phyloP scores from a whole-genome alignment of 441 rosid genomes.

The Euphorbia neoarborescens region DNA sequence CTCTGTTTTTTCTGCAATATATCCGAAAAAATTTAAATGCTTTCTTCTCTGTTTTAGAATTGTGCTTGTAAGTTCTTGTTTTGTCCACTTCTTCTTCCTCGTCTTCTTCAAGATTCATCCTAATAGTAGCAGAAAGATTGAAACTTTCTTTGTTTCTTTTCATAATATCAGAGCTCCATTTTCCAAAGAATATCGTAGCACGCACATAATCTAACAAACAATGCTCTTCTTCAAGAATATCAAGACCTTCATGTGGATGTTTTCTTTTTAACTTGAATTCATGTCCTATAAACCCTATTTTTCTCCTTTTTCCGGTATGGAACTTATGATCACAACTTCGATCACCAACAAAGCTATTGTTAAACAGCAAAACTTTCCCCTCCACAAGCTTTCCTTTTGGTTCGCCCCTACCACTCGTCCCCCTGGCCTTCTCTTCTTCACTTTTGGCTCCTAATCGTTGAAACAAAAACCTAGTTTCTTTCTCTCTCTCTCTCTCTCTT shows the following conservation, averaged over 20 bases:
- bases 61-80: background rate
- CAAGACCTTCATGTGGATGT: slow-evolving; percentile 45
- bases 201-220: slow-evolving; percentile 26
- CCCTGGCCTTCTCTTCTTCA: slow-evolving; percentile 34
- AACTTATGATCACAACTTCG: slow-evolving; percentile 26
- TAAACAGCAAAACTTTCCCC: slow-evolving; percentile 37
- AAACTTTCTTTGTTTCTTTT: slow-evolving; percentile 1
- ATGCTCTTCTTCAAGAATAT: slow-evolving; percentile 33
- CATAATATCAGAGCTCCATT: background rate
- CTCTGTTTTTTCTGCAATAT: background rate
- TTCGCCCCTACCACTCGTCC: slow-evolving; percentile 56
- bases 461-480: too few relatives aligned
- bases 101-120: slow-evolving; percentile 20
- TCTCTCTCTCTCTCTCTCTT: too few relatives aligned
- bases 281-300: slow-evolving; percentile 11
- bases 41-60: background rate
- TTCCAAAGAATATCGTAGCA: slow-evolving; percentile 10
- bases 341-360: slow-evolving; percentile 24
- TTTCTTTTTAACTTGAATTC: slow-evolving; percentile 22
- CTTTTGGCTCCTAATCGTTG: slow-evolving; percentile 21
- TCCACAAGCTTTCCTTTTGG: slow-evolving; percentile 50
- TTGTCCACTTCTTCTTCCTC: slow-evolving; percentile 16
- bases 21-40: background rate
- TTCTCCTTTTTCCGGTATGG: slow-evolving; percentile 34
- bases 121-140: slow-evolving; percentile 15